Conservation (phyloP, 768 basidiomycete species). For the Leccinum broughii region DNA sequence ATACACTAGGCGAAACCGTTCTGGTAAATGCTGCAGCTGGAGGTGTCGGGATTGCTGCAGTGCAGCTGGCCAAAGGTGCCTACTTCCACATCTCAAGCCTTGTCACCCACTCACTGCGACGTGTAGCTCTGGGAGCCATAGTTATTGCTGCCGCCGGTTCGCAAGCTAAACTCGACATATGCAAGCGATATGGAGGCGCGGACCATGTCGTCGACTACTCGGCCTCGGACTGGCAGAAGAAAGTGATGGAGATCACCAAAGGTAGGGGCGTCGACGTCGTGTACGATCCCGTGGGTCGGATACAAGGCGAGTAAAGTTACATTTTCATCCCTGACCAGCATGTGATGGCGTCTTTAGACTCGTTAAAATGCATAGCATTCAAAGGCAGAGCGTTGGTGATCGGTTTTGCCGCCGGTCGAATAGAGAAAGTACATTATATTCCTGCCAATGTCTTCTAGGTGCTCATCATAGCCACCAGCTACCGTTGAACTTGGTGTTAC, state of each 20-base stretch:
- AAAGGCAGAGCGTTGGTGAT: slow-evolving; percentile 92
- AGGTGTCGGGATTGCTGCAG: slow-evolving; percentile 89
- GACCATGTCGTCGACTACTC: slow-evolving; percentile 84
- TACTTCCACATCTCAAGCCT: slow-evolving; percentile 1
- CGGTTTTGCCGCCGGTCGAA: slow-evolving; percentile 50
- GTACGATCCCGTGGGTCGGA: slow-evolving; percentile 84
- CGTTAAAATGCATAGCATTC: slow-evolving; percentile 91
- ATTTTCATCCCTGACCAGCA: background rate
- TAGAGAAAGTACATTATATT: slow-evolving; percentile 20
- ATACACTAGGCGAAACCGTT: slow-evolving; percentile 74
- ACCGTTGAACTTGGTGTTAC: slow-evolving; percentile 77
- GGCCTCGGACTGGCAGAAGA: slow-evolving; percentile 81
- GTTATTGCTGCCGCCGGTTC: slow-evolving; percentile 95
- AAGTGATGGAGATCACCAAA: slow-evolving; percentile 78
- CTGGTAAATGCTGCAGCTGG: slow-evolving; percentile 96
- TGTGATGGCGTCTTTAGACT: slow-evolving; percentile 47
- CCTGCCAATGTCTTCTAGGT: background rate
- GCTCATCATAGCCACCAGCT: slow-evolving; percentile 46
- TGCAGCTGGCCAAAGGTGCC: slow-evolving; percentile 89
- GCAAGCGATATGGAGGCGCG: slow-evolving; percentile 74
- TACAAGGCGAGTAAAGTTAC: slow-evolving; percentile 49
- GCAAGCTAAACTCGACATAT: slow-evolving; percentile 74
- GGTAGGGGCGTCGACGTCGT: slow-evolving; percentile 87
- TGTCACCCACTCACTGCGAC: slow-evolving; percentile 1
- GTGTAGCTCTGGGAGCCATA: slow-evolving; percentile 78